These are phyloP conservation scores for Sphagnum fallax DNA, from an alignment of 228 moss, liverwort and hornwort genomes.

Conservation along the genomic window DNA sequence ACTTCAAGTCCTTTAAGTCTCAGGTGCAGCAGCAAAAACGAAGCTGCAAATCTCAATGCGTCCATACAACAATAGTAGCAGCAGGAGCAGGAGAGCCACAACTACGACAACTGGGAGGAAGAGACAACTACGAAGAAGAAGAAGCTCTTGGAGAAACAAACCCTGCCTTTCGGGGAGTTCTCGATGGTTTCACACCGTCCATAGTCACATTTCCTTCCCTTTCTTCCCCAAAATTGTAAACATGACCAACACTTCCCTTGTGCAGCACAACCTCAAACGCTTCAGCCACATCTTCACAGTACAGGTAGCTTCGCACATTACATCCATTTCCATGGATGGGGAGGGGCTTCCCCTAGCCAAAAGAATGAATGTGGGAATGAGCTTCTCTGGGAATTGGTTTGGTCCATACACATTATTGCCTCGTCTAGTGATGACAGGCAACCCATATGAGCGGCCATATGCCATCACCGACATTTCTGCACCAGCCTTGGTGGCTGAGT, in stretches of 20 bases:
- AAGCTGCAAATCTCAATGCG: too few relatives aligned
- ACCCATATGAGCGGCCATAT: conserved; percentile 61
- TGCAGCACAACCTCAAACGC: conserved; percentile 83
- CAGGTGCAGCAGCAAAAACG: too few relatives aligned
- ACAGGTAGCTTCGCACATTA: conserved; percentile 78
- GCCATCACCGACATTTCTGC: conserved; percentile 94
- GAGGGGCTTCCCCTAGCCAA: conserved; percentile 64
- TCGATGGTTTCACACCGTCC: too few relatives aligned
- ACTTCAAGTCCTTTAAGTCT: too few relatives aligned
- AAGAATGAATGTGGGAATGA: conserved; percentile 83
- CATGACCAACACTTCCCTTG: conserved; percentile 67
- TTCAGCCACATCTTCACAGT: conserved; percentile 81
- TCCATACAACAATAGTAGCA: too few relatives aligned
- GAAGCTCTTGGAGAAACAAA: too few relatives aligned
- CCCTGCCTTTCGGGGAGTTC: too few relatives aligned
- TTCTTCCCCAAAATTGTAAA: conserved; percentile 84
- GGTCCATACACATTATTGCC: conserved; percentile 88
- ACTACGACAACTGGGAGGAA: too few relatives aligned
- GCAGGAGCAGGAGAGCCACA: too few relatives aligned
- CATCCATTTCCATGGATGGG: conserved; percentile 80
- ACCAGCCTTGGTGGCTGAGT: conserved; percentile 82
- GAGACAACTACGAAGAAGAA: too few relatives aligned
- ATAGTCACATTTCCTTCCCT: conserved; percentile 61
- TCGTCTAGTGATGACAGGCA: conserved; percentile 75
- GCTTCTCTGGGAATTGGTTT: conserved; percentile 88